A percentile compares a stretch with the other conserved stretches of the same genome.
Evolutionary conservation across 2,329 filamentous ascomycete species (phyloP).

Genomic region (Tolypocladium pustulatum): DNA sequence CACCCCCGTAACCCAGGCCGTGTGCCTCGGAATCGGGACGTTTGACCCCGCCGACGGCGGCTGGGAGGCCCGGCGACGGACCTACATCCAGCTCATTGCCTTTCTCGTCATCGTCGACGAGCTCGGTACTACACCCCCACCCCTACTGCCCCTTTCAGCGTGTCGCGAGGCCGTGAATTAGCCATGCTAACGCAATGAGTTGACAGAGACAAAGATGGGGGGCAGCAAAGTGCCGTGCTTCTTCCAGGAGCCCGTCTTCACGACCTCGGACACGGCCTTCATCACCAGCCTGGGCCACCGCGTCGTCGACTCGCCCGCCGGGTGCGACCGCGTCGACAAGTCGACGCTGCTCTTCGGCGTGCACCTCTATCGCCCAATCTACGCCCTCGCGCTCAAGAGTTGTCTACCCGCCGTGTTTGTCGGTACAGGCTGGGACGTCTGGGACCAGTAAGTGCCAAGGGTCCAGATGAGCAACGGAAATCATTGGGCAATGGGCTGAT

Average conservation of each 20-base stretch:
- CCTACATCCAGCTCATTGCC: constrained; percentile 42
- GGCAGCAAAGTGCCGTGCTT: constrained; percentile 27
- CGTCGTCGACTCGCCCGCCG: constrained; percentile 40
- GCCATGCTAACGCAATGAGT: background rate
- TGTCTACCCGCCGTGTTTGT: constrained; percentile 43
- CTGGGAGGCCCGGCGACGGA: constrained; percentile 32
- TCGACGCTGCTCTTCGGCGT: constrained; percentile 50
- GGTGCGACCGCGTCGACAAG: constrained; percentile 36
- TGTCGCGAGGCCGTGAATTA: background rate
- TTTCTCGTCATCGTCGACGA: constrained; percentile 36
- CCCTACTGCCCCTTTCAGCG: background rate
- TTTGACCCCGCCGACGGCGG: constrained; percentile 40
- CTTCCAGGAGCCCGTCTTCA: constrained; percentile 47
- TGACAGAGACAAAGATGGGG: constrained; percentile 9
- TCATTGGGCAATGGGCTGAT: no score
- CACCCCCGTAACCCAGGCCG: constrained; percentile 26
- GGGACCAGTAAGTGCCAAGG: constrained; percentile 34
- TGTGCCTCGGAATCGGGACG: constrained; percentile 45
- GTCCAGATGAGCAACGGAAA: background rate
- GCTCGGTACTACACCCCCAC: constrained; percentile 23
- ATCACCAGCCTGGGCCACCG: constrained; percentile 43
- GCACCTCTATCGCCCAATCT: constrained; percentile 47
- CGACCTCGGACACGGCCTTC: constrained; percentile 36
- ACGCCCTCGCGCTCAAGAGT: constrained; percentile 35
- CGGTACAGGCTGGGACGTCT: constrained; percentile 42